A percentile compares a stretch with the other conserved stretches of the same genome.
Conservation (phyloP, 1,284 basidiomycete species). For the Termitomyces sp. region DNA sequence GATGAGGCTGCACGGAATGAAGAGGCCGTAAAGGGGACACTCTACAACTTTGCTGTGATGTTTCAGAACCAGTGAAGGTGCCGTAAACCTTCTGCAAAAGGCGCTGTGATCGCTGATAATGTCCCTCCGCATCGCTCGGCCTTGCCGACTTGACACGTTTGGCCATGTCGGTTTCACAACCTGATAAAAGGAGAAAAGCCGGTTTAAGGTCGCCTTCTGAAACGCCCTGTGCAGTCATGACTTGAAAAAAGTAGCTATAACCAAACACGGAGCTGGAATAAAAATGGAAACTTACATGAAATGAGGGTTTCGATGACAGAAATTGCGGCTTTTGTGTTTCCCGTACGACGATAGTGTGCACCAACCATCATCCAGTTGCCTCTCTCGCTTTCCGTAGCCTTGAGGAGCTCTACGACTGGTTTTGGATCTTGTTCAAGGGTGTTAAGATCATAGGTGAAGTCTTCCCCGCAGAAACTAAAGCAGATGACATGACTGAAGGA, state of each 20-base stretch:
- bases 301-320: slow-evolving; percentile 42
- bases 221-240: slow-evolving; percentile 34
- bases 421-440: slow-evolving; percentile 37
- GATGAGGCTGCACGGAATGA: background rate
- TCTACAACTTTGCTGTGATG: background rate
- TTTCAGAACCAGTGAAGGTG: background rate
- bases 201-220: slow-evolving; percentile 38
- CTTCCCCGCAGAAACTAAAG: slow-evolving; percentile 33
- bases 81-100: slow-evolving; percentile 53
- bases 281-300: slow-evolving; percentile 30
- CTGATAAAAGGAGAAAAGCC: slow-evolving; percentile 46
- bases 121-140: slow-evolving; percentile 21
- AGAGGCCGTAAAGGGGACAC: background rate
- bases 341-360: slow-evolving; percentile 44
- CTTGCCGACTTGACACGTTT: slow-evolving; percentile 23
- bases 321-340: slow-evolving; percentile 41
- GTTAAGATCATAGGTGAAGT: slow-evolving; percentile 37
- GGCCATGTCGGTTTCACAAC: slow-evolving; percentile 47
- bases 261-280: slow-evolving; percentile 4
- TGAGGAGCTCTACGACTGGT: slow-evolving; percentile 41
- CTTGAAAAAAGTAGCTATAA: slow-evolving; percentile 21
- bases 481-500: slow-evolving; percentile 22
- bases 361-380: slow-evolving; percentile 53
- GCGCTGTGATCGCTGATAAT: slow-evolving; percentile 35
- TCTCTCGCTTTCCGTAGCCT: slow-evolving; percentile 35